These are phyloP conservation scores for Schizochytrium sp. DNA, from an alignment of 108 stramenopile genomes.

Conservation along the genomic window DNA sequence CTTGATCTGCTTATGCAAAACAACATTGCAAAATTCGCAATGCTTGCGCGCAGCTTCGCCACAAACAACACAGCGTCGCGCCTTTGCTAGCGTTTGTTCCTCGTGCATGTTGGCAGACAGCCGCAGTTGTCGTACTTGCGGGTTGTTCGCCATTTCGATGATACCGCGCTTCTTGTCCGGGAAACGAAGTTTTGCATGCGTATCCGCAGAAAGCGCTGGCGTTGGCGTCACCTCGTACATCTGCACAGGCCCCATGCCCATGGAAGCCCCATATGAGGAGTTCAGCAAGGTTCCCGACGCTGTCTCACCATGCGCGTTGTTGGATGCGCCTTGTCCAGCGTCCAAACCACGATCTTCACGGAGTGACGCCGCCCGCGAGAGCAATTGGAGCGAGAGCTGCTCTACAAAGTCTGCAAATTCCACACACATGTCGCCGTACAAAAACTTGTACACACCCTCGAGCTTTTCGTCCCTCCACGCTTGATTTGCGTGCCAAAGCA, in stretches of 20 bases:
- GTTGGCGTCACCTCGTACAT: neutral
- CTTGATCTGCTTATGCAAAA: neutral
- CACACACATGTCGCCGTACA: neutral
- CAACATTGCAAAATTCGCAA: neutral
- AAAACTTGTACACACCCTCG: neutral
- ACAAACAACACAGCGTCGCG: neutral
- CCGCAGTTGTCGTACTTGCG: neutral
- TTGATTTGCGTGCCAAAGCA: neutral
- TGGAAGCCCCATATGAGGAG: neutral
- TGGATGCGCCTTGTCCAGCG: too few species aligned
- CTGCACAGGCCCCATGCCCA: too few species aligned
- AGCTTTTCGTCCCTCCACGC: neutral
- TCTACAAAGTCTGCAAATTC: neutral
- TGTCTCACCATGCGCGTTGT: neutral
- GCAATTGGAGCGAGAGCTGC: neutral
- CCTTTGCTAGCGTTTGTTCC: neutral
- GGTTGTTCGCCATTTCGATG: neutral
- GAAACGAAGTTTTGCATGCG: neutral
- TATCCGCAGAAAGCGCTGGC: neutral
- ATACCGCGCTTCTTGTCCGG: neutral
- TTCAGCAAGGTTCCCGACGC: neutral
- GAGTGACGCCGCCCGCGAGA: neutral
- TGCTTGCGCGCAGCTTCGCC: neutral
- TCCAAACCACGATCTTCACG: neutral
- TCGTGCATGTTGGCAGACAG: neutral